Evolutionary conservation across 169 alveolate species (phyloP).

Genomic region (Plasmodium gallinaceum): DNA sequence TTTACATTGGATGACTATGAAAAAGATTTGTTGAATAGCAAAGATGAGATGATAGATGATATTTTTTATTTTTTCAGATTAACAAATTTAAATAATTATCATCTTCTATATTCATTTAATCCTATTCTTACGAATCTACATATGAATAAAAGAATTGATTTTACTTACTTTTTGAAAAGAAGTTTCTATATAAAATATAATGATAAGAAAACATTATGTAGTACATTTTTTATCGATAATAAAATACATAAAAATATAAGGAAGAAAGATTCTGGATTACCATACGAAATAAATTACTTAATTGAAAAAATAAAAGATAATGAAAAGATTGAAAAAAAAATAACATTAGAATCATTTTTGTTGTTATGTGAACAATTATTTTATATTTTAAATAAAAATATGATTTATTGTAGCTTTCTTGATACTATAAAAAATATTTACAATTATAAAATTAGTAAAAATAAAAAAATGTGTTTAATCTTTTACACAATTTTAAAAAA

Average conservation of each 20-base stretch:
- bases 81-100: slow-evolving; percentile 6
- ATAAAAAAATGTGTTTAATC: slow-evolving; percentile 24
- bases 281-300: slow-evolving; percentile 11
- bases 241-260: not conserved
- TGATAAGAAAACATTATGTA: not conserved
- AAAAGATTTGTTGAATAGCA: not conserved
- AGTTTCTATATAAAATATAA: not conserved
- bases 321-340: slow-evolving; percentile 11
- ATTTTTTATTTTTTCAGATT: not conserved
- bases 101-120: slow-evolving; percentile 10
- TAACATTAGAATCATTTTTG: slow-evolving; percentile 13
- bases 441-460: not conserved
- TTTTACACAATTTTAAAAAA: slow-evolving; percentile 12
- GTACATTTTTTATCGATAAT: not conserved
- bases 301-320: slow-evolving; percentile 1
- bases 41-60: not conserved
- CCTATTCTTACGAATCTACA: not conserved
- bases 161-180: not conserved
- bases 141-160: not conserved
- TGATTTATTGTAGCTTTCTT: not conserved
- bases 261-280: not conserved
- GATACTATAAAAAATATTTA: slow-evolving; percentile 18
- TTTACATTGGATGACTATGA: slow-evolving; percentile 6
- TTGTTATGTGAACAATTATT: slow-evolving; percentile 56
- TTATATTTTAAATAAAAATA: slow-evolving; percentile 11